Base-by-base conservation (phyloP, 1,284 basidiomycete genomes). In the Mrakiaceae sp. region DNA sequence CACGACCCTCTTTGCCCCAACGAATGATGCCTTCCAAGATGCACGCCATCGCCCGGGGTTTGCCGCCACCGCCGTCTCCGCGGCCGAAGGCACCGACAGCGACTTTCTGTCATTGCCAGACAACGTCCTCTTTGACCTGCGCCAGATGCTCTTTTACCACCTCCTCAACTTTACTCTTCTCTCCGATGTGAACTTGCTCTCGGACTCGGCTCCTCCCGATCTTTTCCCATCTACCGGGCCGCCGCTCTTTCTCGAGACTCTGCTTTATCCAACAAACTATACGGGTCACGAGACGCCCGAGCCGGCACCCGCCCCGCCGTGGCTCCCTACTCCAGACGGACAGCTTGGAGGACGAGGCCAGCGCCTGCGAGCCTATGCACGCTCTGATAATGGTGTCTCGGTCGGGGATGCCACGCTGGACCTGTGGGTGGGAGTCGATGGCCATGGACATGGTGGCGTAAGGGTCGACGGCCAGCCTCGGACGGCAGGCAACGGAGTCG, bases 71-170 rank as follows among this genome's bases (percentile, higher is more conserved):
- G 77, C 79, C 4, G 67, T 74, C 58, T 72, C 74, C 53, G 77
- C 79, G 58, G 60, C 74, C 4, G 70, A 72, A 49, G 68, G 68
- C 4, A 64, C 68, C 9, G 63, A 70, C 5, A 11, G 69, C 9
- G 14, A 58, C n/a, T 43, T 51, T 46, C 53, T 64, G 60, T 64
- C n/a, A n/a, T 27, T 58, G 27, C 67, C 72, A 61, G 93, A 96
- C 76, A 99, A 99, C 74, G 80, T 96, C 54, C 83, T 91, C 64
- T 84, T 89, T 69, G 78, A 83, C 66, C 83, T 97, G 58, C 82
- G 95, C 56, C 92, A 97, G 73, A 87, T 92, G 70, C 81, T 99
- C 58, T 87, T 98, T 70, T 98, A 98, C 73, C 96, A 98, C 75
- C 77, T 98, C 54, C 79, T 98, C 68, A 98, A 98, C 77, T 87